Conservation (phyloP, 2,329 filamentous ascomycete species). For the Colletotrichum endophyticum region DNA sequence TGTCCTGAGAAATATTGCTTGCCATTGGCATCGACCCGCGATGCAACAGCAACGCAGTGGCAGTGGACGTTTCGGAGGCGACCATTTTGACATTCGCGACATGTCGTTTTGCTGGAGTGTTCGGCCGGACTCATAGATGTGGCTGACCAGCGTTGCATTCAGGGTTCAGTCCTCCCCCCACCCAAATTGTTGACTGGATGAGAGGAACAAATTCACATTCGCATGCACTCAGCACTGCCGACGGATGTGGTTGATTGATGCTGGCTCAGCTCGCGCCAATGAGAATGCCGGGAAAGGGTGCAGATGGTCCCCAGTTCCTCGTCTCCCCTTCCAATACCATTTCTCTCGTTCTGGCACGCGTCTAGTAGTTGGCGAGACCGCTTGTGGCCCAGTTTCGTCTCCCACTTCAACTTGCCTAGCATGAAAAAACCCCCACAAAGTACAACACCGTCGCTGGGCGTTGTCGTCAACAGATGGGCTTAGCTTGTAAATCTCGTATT, state of each 20-base stretch:
- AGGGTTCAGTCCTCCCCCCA: not conserved
- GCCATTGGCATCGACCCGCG: not conserved
- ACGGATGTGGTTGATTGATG: not conserved
- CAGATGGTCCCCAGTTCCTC: slow-evolving; percentile 32
- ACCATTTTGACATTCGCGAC: not conserved
- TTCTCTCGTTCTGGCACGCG: slow-evolving; percentile 25
- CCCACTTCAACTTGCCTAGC: not conserved
- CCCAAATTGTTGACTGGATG: not conserved
- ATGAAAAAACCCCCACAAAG: slow-evolving; percentile 17
- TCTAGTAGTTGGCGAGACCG: slow-evolving; percentile 24
- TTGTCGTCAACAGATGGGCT: slow-evolving; percentile 9
- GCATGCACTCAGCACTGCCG: not conserved
- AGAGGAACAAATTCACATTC: not conserved
- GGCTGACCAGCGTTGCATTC: not conserved
- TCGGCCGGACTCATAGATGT: not conserved
- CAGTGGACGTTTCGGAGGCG: not conserved
- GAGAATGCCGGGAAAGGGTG: slow-evolving; percentile 27
- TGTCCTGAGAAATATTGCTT: not conserved
- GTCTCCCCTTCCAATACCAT: slow-evolving; percentile 27
- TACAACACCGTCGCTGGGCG: not conserved
- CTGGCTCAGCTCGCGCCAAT: slow-evolving; percentile 31
- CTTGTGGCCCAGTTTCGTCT: not conserved
- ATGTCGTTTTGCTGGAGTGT: not conserved
- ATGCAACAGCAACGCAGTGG: not conserved
- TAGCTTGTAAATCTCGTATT: slow-evolving; percentile 16